phyloP scores from a whole-genome alignment of 805 yeast species.

The Wickerhamiella cacticola region DNA sequence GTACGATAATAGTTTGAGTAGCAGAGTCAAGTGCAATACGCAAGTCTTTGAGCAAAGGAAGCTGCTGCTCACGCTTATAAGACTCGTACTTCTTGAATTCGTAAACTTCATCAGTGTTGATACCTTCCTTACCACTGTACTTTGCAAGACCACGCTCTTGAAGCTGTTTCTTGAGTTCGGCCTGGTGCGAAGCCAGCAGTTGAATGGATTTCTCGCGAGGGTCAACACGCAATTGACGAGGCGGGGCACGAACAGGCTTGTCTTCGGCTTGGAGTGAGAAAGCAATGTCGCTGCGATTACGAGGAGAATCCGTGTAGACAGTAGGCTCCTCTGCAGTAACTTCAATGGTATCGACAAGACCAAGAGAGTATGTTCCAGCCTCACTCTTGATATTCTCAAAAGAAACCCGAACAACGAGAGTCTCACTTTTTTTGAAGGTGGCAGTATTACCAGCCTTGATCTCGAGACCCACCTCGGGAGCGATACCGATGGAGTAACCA shows the following conservation, averaged over 20 bases:
- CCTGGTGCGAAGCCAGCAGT: conserved; percentile 71
- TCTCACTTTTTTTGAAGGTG: conserved; percentile 54
- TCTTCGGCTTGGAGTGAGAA: conserved; percentile 57
- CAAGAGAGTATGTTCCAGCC: conserved; percentile 51
- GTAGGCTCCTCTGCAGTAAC: conserved; percentile 51
- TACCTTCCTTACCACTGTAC: conserved; percentile 16
- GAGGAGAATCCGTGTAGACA: conserved; percentile 62
- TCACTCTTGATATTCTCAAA: conserved; percentile 46
- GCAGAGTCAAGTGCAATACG: conserved; percentile 78
- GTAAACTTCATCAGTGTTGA: conserved; percentile 39
- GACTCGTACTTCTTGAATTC: conserved; percentile 91
- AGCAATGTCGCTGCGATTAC: conserved; percentile 60
- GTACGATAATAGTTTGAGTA: conserved; percentile 78
- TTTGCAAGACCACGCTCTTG: conserved; percentile 70
- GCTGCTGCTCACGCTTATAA: conserved; percentile 83
- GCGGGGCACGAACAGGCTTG: conserved; percentile 17
- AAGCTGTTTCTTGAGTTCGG: conserved; percentile 68
- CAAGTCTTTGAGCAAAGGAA: conserved; percentile 76
- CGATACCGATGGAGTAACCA: conserved; percentile 85
- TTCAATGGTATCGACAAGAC: conserved; percentile 70
- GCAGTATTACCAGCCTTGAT: conserved; percentile 64
- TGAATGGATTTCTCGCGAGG: conserved; percentile 44
- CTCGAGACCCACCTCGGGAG: conserved; percentile 68
- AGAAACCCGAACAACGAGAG: conserved; percentile 66
- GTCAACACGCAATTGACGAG: conserved; percentile 10